A percentile compares a stretch with the other conserved stretches of the same genome.
Evolutionary conservation across 2,329 filamentous ascomycete genomes (phyloP).

Genomic region (Verticillium nubilum): DNA sequence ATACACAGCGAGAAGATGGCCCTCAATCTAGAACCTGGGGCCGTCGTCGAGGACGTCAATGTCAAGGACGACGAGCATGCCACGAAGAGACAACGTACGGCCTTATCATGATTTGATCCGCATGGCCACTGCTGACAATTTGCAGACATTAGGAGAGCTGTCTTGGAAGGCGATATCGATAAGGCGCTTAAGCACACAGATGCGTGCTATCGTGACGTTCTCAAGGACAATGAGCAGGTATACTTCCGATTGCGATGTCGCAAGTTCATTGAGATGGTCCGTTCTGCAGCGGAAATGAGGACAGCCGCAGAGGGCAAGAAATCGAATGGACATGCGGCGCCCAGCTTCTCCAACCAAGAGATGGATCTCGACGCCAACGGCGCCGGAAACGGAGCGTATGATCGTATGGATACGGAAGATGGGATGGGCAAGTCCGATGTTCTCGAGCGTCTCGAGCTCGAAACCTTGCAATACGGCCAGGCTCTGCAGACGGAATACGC

Average conservation of each 20-base stretch:
- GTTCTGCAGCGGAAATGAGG: constrained; percentile 62
- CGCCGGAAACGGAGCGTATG: constrained; percentile 31
- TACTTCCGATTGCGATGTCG: constrained; percentile 84
- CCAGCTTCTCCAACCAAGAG: constrained; percentile 39
- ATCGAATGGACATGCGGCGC: constrained; percentile 36
- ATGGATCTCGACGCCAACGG: constrained; percentile 53
- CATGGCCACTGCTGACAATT: constrained; percentile 5
- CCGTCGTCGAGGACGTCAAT: constrained; percentile 53
- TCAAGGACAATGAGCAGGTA: constrained; percentile 75
- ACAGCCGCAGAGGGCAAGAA: constrained; percentile 38
- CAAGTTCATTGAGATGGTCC: constrained; percentile 94
- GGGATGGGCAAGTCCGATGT: constrained; percentile 7
- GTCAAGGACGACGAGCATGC: constrained; percentile 81
- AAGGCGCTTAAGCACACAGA: constrained; percentile 78
- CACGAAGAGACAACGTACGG: constrained; percentile 75
- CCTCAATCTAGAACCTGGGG: constrained; percentile 52
- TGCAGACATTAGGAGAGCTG: constrained; percentile 75
- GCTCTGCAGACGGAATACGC: constrained; percentile 72
- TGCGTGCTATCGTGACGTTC: constrained; percentile 71
- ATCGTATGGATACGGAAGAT: constrained; percentile 49
- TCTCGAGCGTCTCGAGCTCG: constrained; percentile 49
- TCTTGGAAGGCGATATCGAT: constrained; percentile 90
- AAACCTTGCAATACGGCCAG: constrained; percentile 75
- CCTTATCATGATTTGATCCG: background rate
- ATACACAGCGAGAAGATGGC: constrained; percentile 68